phyloP scores from a whole-genome alignment of 148 eudicot genomes.

The Rhododendron mucronatum region DNA sequence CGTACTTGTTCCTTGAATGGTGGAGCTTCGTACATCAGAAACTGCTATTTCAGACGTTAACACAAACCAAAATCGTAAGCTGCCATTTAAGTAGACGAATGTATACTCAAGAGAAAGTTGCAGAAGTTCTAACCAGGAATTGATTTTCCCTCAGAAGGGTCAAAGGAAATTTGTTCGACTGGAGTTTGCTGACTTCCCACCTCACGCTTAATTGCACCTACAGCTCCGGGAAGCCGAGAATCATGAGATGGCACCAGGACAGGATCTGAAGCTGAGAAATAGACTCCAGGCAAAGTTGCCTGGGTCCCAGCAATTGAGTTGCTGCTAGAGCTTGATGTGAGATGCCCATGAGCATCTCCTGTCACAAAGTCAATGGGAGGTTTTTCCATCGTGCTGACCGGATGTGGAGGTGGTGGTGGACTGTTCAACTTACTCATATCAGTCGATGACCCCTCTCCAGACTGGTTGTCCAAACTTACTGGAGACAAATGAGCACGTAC shows the following conservation, averaged over 20 bases:
- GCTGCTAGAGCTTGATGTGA: constrained; percentile 23
- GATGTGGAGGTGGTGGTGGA: constrained; percentile 22
- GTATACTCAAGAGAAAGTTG: neutral
- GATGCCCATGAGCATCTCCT: constrained; percentile 18
- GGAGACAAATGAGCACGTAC: constrained; percentile 23
- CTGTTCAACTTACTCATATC: constrained; percentile 14
- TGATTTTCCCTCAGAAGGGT: constrained; percentile 38
- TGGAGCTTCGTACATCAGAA: constrained; percentile 28
- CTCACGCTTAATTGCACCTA: constrained; percentile 47
- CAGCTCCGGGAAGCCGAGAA: constrained; percentile 35
- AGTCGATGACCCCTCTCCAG: constrained; percentile 17
- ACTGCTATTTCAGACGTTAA: constrained; percentile 17
- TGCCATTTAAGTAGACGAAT: neutral
- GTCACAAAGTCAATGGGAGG: constrained; percentile 19
- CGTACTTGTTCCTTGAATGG: constrained; percentile 33
- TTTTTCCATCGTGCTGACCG: constrained; percentile 26
- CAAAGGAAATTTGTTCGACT: constrained; percentile 24
- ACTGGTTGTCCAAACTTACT: constrained; percentile 20
- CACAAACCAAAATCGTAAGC: constrained; percentile 10
- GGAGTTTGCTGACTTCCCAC: constrained; percentile 33
- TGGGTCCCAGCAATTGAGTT: constrained; percentile 24
- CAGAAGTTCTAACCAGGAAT: constrained; percentile 34
- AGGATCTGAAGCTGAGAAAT: constrained; percentile 58
- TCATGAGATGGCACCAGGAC: constrained; percentile 49
- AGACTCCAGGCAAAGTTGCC: constrained; percentile 29